Evolutionary conservation across 768 basidiomycete genomes (phyloP), one percentile per base, ranked within the genome.

Genomic region (Vishniacozyma victoriae): DNA sequence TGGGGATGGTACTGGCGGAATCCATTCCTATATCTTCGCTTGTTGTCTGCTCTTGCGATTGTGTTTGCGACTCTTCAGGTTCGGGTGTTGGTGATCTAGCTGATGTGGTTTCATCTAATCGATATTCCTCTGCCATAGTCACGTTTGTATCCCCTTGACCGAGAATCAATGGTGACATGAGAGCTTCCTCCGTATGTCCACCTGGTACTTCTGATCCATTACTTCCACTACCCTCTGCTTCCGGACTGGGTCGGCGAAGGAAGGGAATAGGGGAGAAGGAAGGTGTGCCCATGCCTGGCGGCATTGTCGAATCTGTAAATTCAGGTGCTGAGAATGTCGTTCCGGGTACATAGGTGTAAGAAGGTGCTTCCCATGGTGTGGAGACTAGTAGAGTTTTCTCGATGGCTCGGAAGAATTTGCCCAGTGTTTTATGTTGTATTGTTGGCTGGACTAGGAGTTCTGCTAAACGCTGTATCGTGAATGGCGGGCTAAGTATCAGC

Each of bases 181-280:
- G 26, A 4, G 55, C 59, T 9, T 59, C 59, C 18, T 48, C 55
- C 38, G 58, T 20, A 15, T 33, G 43, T 27, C 24, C 29, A 20
- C n/a, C 16, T 13, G 44, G 31, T 22, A 41, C 36, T 15, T 33
- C 15, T 1, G 15, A 15, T 6, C 43, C 46, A 36, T 37, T 14
- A 16, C 27, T 18, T 15, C 7, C 7, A 5, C 49, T 23, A 36
- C 6, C 22, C 33, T 41, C 29, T 46, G 22, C 2, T 41, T 38
- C 31, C 27, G 24, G 18, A n/a, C 43, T 3, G 35, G 29, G 26
- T 29, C 45, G 27, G 36, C 41, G 19, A 20, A 73, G 44, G 63
- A 73, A 73, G 1, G 72, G 68, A n/a, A 73, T 72, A 11, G 70
- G 69, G 11, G 57, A 62, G 52, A 72, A 73, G 65, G 72, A 64